These are phyloP conservation scores for Penicillium desertorum DNA, from an alignment of 495 filamentous ascomycete species.

Conservation along the genomic window DNA sequence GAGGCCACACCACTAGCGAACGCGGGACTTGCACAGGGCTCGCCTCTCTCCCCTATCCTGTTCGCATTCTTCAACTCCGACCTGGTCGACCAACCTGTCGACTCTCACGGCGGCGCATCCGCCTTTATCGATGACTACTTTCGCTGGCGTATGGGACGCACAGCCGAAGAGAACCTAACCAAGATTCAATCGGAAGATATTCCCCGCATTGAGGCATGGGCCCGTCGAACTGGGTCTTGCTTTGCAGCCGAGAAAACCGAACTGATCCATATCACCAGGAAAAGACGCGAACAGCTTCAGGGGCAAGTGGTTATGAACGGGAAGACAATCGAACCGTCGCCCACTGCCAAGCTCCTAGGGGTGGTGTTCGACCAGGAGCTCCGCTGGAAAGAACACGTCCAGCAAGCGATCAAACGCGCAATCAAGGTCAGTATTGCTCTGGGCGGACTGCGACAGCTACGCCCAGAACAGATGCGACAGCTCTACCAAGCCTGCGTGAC, in stretches of 20 bases:
- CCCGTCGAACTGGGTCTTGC: constrained; percentile 15
- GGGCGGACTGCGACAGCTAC: constrained; percentile 17
- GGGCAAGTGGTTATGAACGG: constrained; percentile 18
- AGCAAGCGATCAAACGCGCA: constrained; percentile 24
- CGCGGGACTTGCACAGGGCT: constrained; percentile 30
- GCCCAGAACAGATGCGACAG: constrained; percentile 28
- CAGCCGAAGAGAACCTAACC: constrained; percentile 20
- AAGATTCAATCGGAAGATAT: constrained; percentile 23
- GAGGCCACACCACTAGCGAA: constrained; percentile 16
- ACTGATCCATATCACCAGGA: constrained; percentile 23
- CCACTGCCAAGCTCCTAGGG: constrained; percentile 23
- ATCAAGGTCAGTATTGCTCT: constrained; percentile 23
- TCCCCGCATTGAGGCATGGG: constrained; percentile 23
- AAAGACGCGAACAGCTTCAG: constrained; percentile 8
- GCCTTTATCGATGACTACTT: constrained; percentile 27
- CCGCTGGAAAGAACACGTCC: constrained; percentile 21
- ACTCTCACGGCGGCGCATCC: constrained; percentile 19
- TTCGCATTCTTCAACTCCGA: constrained; percentile 34
- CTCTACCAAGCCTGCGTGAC: constrained; percentile 26
- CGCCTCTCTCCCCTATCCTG: constrained; percentile 26
- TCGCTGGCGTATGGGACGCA: constrained; percentile 16
- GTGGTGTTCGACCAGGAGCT: constrained; percentile 28
- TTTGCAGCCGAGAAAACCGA: constrained; percentile 30
- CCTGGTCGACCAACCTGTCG: constrained; percentile 26
- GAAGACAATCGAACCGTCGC: constrained; percentile 12